Evolutionary conservation across 1,284 basidiomycete species (phyloP).

Genomic region (Chalciporus sp.): DNA sequence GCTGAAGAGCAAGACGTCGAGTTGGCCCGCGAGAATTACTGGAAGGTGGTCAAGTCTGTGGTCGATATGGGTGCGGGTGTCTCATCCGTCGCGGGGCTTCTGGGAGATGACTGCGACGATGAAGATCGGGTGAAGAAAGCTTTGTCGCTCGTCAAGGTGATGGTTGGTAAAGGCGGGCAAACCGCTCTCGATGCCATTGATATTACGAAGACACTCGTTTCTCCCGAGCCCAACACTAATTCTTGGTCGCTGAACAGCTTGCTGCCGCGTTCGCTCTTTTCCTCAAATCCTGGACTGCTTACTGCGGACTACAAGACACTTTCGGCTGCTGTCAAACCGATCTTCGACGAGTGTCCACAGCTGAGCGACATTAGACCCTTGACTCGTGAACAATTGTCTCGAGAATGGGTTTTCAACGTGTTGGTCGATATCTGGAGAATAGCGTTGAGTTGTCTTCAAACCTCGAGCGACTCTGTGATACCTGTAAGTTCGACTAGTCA

Average conservation of each 20-base stretch:
- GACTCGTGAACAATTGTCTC: conserved; percentile 56
- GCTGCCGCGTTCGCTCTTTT: conserved; percentile 57
- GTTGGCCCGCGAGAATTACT: conserved; percentile 43
- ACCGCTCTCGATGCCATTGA: conserved; percentile 57
- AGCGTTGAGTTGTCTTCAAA: conserved; percentile 45
- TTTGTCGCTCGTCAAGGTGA: conserved; percentile 49
- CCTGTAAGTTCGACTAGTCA: conserved; percentile 41
- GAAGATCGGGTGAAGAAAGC: conserved; percentile 46
- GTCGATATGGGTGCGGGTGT: conserved; percentile 65
- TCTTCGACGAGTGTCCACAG: conserved; percentile 54
- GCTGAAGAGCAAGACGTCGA: conserved; percentile 29
- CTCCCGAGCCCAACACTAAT: conserved; percentile 31
- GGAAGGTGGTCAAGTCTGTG: conserved; percentile 53
- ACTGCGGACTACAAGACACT: conserved; percentile 56
- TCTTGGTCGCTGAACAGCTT: conserved; percentile 52
- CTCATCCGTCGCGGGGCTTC: conserved; percentile 53
- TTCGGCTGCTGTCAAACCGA: conserved; percentile 45
- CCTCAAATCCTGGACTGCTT: conserved; percentile 59
- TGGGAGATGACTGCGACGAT: conserved; percentile 43
- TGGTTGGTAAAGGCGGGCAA: conserved; percentile 55
- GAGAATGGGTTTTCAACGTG: conserved; percentile 53
- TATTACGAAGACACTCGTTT: conserved; percentile 51
- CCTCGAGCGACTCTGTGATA: conserved; percentile 39
- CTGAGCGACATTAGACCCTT: conserved; percentile 56
- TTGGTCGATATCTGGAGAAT: conserved; percentile 60